phyloP scores from a whole-genome alignment of 306 rosid species.

The Castanea sativa region DNA sequence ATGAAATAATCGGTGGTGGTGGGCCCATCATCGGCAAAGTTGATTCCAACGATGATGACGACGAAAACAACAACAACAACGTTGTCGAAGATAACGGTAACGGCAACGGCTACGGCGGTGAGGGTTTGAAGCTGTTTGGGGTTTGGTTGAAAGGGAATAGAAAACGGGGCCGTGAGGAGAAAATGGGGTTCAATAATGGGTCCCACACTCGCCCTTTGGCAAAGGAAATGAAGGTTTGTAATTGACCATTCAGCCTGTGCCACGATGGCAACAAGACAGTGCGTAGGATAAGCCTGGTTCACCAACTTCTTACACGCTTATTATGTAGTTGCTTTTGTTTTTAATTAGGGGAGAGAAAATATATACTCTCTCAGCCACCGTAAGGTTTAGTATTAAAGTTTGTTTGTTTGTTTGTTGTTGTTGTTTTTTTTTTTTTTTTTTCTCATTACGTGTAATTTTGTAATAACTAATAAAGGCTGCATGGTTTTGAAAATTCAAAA shows the following conservation, averaged over 20 bases:
- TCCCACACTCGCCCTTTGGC: constrained; percentile 10
- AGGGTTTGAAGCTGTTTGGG: constrained; percentile 79
- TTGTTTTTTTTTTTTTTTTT: not conserved
- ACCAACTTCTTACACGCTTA: not conserved
- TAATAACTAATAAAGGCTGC: not conserved
- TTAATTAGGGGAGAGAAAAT: not conserved
- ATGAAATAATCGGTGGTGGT: not conserved
- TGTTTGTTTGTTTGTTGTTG: too few species aligned
- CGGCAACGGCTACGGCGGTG: not conserved
- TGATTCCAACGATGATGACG: constrained; percentile 7
- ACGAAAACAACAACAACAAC: constrained; percentile 14
- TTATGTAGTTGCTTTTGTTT: not conserved
- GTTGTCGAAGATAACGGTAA: constrained; percentile 23
- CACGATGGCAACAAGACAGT: not conserved
- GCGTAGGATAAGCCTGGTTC: constrained; percentile 14
- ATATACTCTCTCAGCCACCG: not conserved
- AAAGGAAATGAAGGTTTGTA: constrained; percentile 59
- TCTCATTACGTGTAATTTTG: not conserved
- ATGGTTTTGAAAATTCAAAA: not conserved
- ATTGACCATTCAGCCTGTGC: constrained; percentile 27
- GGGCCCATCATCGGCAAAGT: not conserved
- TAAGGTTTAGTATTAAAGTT: not conserved
- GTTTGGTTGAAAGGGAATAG: constrained; percentile 70
- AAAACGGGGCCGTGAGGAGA: constrained; percentile 54
- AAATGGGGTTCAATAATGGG: constrained; percentile 35